Evolutionary conservation across 176 grass and related monocot genomes (phyloP), one percentile per base, ranked within the genome.

Genomic region (Rhipidocladum racemiflorum): DNA sequence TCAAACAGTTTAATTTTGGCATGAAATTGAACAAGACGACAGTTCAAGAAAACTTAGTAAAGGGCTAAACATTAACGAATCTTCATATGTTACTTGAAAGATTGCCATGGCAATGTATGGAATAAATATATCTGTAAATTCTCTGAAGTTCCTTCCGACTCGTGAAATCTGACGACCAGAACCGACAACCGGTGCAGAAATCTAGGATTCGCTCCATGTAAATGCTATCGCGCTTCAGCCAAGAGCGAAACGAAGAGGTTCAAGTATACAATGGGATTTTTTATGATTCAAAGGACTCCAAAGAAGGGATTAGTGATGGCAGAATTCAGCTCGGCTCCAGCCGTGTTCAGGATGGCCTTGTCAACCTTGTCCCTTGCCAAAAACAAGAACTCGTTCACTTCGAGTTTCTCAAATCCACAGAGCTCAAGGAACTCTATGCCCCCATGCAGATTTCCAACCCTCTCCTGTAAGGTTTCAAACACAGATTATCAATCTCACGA

Each of bases 241-340:
- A 80, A 44, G n/a, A 21, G 57, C 25, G 9, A 65, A 64, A 72
- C 68, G 2, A 34, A 8, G 20, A 42, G 29, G 2, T 56, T 74
- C 48, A n/a, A 75, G 85, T 68, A 38, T 71, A 82, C 77, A 57
- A 9, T 21, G 20, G 16, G 30, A 9, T 61, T 55, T 30, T 24
- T 29, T 24, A 46, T 10, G 30, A 20, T 23, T 91, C 71, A 95
- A 65, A 99, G 90, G 70, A 91, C 87, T 34, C 96, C 96, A 50
- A 99, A 99, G 89, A 93, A 99, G 64, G 96, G 96, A 76, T 99
- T 99, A 11, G 96, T 83, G 84, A 95, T 93, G 17, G 96, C 96
- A 20, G 96, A 95, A 68, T 93, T 95, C 42, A 98, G 76, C 87
- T 98, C 96, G 17, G 90, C 88, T 76, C 96, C 96, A 53, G 96